A percentile compares a stretch with the other conserved stretches of the same genome.
Evolutionary conservation across 345 rosid species (phyloP).

Genomic region (Atalantia buxifolia): DNA sequence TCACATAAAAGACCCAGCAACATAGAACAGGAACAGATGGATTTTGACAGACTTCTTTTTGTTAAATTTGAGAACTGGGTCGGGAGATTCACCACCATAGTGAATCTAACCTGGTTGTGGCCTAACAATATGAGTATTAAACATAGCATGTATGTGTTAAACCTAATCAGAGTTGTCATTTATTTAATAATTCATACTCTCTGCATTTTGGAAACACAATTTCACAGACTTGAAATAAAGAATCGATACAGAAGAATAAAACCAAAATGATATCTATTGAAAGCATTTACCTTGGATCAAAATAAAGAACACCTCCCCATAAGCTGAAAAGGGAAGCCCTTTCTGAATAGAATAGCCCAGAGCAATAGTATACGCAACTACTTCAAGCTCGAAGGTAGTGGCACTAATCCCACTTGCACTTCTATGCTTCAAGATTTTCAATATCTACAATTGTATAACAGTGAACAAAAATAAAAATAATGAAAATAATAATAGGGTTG

Average conservation of each 20-base stretch:
- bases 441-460: conserved; percentile 41
- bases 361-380: conserved; percentile 84
- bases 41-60: background rate
- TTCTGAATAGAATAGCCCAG: conserved; percentile 87
- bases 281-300: conserved; percentile 64
- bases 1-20: background rate
- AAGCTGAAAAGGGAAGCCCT: conserved; percentile 95
- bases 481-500: background rate
- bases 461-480: background rate
- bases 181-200: background rate
- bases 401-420: conserved; percentile 86
- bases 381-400: conserved; percentile 84
- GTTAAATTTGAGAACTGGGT: background rate
- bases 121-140: background rate
- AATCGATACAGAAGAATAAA: background rate
- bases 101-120: background rate
- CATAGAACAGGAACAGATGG: background rate
- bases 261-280: background rate
- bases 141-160: background rate
- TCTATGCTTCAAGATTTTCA: conserved; percentile 74
- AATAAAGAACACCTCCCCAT: conserved; percentile 83
- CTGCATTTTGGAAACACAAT: background rate
- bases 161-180: background rate
- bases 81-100: background rate
- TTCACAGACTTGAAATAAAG: background rate